Evolutionary conservation across 176 grass and related monocot species (phyloP).

Genomic region (Echinochloa phyllopogon): DNA sequence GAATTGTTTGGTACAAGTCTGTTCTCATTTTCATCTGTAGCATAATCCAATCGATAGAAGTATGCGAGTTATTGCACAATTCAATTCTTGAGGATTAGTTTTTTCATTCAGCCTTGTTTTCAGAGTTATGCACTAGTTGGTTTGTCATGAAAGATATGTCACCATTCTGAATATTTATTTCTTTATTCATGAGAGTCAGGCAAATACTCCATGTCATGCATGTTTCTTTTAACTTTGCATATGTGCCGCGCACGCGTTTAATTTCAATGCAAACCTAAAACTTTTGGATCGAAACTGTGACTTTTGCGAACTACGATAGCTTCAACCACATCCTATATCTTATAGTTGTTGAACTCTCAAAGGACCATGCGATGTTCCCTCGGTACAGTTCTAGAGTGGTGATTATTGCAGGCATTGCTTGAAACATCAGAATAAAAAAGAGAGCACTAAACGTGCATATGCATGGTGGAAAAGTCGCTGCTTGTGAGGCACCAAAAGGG

Average conservation of each 20-base stretch:
- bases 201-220: not conserved
- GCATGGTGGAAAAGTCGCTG: conserved; percentile 38
- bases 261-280: conserved; percentile 26
- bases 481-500: conserved; percentile 40
- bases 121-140: conserved; percentile 21
- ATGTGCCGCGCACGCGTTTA: not conserved
- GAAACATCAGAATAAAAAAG: conserved; percentile 36
- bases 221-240: not conserved
- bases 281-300: conserved; percentile 14
- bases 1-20: conserved; percentile 30
- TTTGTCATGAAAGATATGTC: conserved; percentile 20
- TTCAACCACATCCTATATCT: conserved; percentile 25
- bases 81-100: not conserved
- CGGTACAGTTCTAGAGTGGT: conserved; percentile 25
- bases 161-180: conserved; percentile 15
- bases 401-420: conserved; percentile 33
- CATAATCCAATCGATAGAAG: not conserved
- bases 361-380: conserved; percentile 17
- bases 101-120: conserved; percentile 41
- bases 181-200: conserved; percentile 27
- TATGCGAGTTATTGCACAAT: conserved; percentile 19
- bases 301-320: conserved; percentile 21
- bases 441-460: not conserved
- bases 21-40: conserved; percentile 35
- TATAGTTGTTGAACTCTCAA: conserved; percentile 12